phyloP scores from a whole-genome alignment of 495 filamentous ascomycete genomes.

The Aspergillus funiculosus region DNA sequence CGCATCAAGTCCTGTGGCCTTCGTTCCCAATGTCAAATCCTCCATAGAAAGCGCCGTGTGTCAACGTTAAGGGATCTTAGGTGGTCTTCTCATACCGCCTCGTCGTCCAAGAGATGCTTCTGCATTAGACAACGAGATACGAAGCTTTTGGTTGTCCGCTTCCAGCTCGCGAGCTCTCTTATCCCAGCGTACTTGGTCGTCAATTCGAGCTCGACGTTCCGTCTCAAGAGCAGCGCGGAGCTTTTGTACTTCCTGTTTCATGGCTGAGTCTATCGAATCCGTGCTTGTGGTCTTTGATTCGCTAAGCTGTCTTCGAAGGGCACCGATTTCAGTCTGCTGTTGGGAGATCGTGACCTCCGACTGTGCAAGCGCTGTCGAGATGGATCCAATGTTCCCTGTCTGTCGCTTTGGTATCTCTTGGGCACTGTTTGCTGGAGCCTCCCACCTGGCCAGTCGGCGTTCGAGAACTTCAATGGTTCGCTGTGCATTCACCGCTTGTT shows the following conservation, averaged over 20 bases:
- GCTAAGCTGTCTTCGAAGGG: constrained; percentile 4
- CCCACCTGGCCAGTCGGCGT: constrained; percentile 5
- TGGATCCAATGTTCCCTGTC: constrained; percentile 4
- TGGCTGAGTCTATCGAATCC: background rate
- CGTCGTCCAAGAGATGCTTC: background rate
- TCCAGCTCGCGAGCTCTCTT: constrained; percentile 13
- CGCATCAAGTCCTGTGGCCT: background rate
- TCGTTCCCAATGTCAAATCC: constrained; percentile 10
- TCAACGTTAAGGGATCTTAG: background rate
- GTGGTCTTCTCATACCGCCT: background rate
- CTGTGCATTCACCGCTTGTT: background rate
- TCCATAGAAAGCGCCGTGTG: too few species aligned
- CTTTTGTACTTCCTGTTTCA: background rate
- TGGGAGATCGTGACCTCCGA: constrained; percentile 4
- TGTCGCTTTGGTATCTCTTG: constrained; percentile 14
- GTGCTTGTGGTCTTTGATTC: background rate
- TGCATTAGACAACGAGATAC: constrained; percentile 11
- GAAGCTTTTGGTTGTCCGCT: constrained; percentile 12
- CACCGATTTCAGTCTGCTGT: constrained; percentile 6
- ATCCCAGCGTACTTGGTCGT: constrained; percentile 12
- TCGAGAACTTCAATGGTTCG: constrained; percentile 7
- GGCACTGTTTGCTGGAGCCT: background rate
- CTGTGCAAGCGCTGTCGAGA: constrained; percentile 12
- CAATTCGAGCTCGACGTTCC: constrained; percentile 8
- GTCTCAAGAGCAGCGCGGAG: constrained; percentile 9